These are phyloP conservation scores for Leccinum boreale DNA, from an alignment of 768 basidiomycete genomes.

Conservation along the genomic window DNA sequence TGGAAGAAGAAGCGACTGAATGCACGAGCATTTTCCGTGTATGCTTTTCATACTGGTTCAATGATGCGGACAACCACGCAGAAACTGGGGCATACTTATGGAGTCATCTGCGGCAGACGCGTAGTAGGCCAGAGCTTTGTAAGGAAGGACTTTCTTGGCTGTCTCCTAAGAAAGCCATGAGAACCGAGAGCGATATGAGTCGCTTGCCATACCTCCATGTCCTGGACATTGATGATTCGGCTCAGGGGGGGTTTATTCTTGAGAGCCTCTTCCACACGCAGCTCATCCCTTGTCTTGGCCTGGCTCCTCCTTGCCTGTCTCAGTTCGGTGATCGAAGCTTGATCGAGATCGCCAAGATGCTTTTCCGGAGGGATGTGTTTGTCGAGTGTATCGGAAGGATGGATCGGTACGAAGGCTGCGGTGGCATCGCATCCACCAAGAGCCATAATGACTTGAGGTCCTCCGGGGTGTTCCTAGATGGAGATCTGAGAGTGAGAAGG, in stretches of 20 bases:
- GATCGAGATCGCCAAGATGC: slow-evolving; percentile 66
- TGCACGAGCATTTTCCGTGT: slow-evolving; percentile 71
- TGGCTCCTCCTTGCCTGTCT: slow-evolving; percentile 37
- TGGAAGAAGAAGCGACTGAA: slow-evolving; percentile 85
- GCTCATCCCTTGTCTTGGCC: slow-evolving; percentile 63
- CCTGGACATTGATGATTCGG: slow-evolving; percentile 69
- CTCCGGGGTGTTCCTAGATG: slow-evolving; percentile 73
- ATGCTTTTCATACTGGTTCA: slow-evolving; percentile 37
- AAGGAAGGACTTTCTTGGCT: slow-evolving; percentile 67
- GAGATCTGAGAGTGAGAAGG: slow-evolving; percentile 5
- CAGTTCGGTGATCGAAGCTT: slow-evolving; percentile 39
- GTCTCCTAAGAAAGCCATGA: slow-evolving; percentile 45
- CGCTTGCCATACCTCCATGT: slow-evolving; percentile 65
- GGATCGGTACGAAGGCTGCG: slow-evolving; percentile 72
- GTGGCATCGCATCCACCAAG: slow-evolving; percentile 89
- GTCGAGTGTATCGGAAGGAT: slow-evolving; percentile 77
- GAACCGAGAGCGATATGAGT: background rate
- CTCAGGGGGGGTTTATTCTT: slow-evolving; percentile 60
- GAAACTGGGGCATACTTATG: slow-evolving; percentile 49
- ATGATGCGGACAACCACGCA: slow-evolving; percentile 13
- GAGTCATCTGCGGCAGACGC: slow-evolving; percentile 85
- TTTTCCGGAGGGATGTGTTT: slow-evolving; percentile 67
- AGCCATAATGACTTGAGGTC: slow-evolving; percentile 74
- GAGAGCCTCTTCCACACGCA: slow-evolving; percentile 61
- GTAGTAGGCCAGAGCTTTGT: slow-evolving; percentile 81